Base-by-base conservation (phyloP, 139 green algal genomes). In the Coelastrella sp. region DNA sequence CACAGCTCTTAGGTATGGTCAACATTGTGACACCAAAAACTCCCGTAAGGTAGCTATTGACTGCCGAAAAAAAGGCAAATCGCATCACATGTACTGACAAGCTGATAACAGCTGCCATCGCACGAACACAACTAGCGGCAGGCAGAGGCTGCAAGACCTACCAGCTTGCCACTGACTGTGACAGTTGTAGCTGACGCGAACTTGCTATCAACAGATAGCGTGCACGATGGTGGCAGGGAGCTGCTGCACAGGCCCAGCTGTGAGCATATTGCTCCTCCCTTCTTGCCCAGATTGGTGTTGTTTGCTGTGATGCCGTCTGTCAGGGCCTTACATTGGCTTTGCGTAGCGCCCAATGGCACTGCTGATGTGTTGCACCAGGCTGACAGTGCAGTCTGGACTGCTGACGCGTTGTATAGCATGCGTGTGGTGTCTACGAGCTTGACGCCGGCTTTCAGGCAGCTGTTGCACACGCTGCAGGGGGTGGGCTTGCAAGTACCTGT, bases 401-500 rank as follows among this genome's bases (percentile, higher is more conserved):
- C 74, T 54, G 73, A 23, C 3, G 19, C 7, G 3, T 20, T 13
- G 7, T 32, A 13, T 19, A 78, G 3, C 7, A 32, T 10, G 16
- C 74, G n/a, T 19, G n/a, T 80, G 3, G n/a, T 80, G 2, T 59
- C 74, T 14, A 58, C 8, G 7, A 80, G 74, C 74, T 80, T 80
- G 74, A 54, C 20, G 17, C 16, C 73, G 3, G 14, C 17, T 3
- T 78, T 32, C 73, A 78, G 4, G 73, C 73, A 78, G 17, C 73
- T 32, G 4, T 78, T 78, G 5, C 73, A 78, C 73, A n/a, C 17
- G 20, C 16, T 32, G 20, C 73, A 78, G 11, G 73, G 73, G 11
- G 73, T 78, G n/a, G 73, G 73, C 73, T 78, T 78, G 73, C 73
- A 78, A n/a, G 17, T 78, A 32, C 73, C 73, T 78, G 20, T 47